Evolutionary conservation across 805 yeast genomes (phyloP).

Genomic region (Zygotorulaspora sp.): DNA sequence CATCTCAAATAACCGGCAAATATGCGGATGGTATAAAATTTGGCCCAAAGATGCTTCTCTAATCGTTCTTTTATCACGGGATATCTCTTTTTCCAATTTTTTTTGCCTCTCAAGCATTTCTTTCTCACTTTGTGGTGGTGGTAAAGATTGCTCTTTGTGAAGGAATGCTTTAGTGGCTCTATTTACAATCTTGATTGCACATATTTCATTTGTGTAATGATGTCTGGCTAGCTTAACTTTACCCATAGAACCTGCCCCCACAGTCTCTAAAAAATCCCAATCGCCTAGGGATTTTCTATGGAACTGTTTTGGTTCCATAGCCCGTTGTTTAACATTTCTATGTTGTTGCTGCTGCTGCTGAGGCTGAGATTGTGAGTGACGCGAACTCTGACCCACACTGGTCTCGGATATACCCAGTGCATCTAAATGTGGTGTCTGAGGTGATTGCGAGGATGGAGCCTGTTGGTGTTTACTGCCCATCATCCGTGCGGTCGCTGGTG

Average conservation of each 20-base stretch:
- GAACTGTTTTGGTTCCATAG: conserved; percentile 39
- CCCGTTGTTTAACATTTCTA: conserved; percentile 11
- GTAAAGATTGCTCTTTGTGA: conserved; percentile 63
- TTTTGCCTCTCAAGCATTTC: conserved; percentile 59
- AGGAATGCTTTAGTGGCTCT: conserved; percentile 77
- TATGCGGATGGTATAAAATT: conserved; percentile 84
- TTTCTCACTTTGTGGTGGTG: conserved; percentile 56
- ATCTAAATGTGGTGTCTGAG: conserved; percentile 22
- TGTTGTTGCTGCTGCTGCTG: conserved; percentile 19
- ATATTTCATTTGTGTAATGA: conserved; percentile 70
- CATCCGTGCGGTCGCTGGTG: conserved; percentile 36
- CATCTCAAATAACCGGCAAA: conserved; percentile 88
- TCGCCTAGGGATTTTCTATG: conserved; percentile 91
- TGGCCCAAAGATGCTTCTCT: conserved; percentile 94
- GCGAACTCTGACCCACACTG: conserved; percentile 6
- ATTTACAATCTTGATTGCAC: conserved; percentile 91
- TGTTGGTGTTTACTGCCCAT: conserved; percentile 28
- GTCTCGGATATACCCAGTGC: conserved; percentile 22
- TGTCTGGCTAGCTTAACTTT: conserved; percentile 93
- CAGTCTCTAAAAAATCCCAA: conserved; percentile 92
- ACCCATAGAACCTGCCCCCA: conserved; percentile 99
- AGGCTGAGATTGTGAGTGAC: conserved; percentile 9
- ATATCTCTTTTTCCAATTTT: conserved; percentile 75
- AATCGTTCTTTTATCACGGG: conserved; percentile 86
- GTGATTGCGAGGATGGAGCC: conserved; percentile 1